phyloP scores from a whole-genome alignment of 2,329 filamentous ascomycete species.

The Blastomyces silverae region DNA sequence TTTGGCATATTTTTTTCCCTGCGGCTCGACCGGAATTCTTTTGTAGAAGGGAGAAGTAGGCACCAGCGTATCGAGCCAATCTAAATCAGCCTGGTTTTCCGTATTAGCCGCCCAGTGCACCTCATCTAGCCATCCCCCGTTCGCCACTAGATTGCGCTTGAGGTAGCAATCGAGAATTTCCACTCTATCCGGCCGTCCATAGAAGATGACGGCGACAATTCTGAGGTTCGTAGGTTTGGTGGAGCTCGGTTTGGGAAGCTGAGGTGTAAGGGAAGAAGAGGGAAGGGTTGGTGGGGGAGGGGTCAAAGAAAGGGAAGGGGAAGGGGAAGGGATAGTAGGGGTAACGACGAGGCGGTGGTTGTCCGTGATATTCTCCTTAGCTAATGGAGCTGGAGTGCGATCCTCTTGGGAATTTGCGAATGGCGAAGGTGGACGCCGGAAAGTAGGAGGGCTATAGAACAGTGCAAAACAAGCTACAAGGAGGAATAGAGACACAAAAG shows the following conservation, averaged over 20 bases:
- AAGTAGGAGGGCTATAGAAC: not conserved
- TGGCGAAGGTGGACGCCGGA: not conserved
- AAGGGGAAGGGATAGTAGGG: too few relatives aligned
- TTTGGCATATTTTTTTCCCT: conserved; percentile 13
- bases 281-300: not conserved
- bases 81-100: conserved; percentile 31
- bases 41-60: conserved; percentile 29
- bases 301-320: too few relatives aligned
- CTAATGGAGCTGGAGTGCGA: not conserved
- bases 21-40: conserved; percentile 17
- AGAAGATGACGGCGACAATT: conserved; percentile 39
- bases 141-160: conserved; percentile 35
- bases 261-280: not conserved
- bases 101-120: conserved; percentile 40
- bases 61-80: conserved; percentile 34
- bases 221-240: conserved; percentile 34
- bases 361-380: not conserved
- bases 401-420: not conserved
- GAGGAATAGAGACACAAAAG: not conserved
- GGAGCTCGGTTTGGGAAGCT: not conserved
- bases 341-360: not conserved
- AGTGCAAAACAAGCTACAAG: not conserved
- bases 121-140: conserved; percentile 39
- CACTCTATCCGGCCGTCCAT: conserved; percentile 31
- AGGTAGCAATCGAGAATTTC: conserved; percentile 41